Evolutionary conservation across 1,284 basidiomycete species (phyloP), one percentile per base, ranked within the genome.

Genomic region (Naganishia albida): DNA sequence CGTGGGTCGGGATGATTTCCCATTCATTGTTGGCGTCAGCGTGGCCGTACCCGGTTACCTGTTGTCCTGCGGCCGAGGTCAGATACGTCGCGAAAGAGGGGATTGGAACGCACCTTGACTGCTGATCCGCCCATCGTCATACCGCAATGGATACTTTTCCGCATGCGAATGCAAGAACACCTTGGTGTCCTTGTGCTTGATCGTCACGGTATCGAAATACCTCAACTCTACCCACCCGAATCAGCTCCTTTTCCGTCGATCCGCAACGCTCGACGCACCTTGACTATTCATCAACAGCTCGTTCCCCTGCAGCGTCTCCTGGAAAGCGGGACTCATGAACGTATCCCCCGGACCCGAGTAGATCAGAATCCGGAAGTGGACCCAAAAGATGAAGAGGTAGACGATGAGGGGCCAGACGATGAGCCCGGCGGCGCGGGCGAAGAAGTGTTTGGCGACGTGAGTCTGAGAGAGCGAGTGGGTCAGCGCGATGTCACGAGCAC

Each of bases 251-350:
- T 7, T 6, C 7, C 6, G 18, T 34, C 40, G 1, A 30, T n/a
- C 16, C 23, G n/a, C 28, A n/a, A 34, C n/a, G 7, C 7, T 23
- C 23, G 13, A 67, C 82, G 65, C 70, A 92, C 93, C 93, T 82
- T 93, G 88, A 67, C 91, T 88, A 73, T 90, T 89, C 70, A 95
- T 77, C 55, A 98, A 82, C 77, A 99, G 83, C 72, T 97, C 93
- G 74, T 97, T 99, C 40, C 93, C 94, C 28, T 83, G 78, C 43
- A 99, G 83, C 4, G 94, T 97, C 81, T 99, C 93, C 80, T 99
- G 96, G 86, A 99, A 99, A 8, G 88, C 87, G 13, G 95, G 91
- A 74, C 89, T 93, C 96, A 99, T 99, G 82, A 99, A 99, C 16
- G 84, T 83, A 75, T 99, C 96, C 13, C 96, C 96, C 20, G 94